Conservation (phyloP, 352 stramenopile genomes). For the Pythium volutum region DNA sequence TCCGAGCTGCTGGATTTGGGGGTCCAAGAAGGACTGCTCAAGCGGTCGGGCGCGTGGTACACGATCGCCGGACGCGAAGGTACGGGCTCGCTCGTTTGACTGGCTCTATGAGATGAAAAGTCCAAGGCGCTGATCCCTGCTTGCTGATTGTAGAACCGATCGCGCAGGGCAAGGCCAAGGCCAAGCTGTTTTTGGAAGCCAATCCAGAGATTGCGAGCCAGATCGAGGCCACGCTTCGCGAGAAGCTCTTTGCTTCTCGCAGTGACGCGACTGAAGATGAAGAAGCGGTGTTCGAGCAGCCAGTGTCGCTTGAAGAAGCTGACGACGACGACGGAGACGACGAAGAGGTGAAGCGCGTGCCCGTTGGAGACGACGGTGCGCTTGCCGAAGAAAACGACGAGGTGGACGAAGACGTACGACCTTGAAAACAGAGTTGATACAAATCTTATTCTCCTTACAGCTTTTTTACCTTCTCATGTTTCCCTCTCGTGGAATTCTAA, state of each 20-base stretch:
- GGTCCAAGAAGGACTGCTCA: slow-evolving; percentile 67
- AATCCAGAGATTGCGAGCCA: slow-evolving; percentile 67
- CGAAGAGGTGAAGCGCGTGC: slow-evolving; percentile 16
- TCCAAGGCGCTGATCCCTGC: neutral
- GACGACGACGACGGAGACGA: slow-evolving; percentile 8
- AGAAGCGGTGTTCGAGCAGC: neutral
- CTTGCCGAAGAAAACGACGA: neutral
- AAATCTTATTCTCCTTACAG: neutral
- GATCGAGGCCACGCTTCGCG: slow-evolving; percentile 70
- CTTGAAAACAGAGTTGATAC: neutral
- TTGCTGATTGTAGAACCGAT: slow-evolving; percentile 57
- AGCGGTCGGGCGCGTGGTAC: slow-evolving; percentile 83
- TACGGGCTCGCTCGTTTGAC: slow-evolving; percentile 20
- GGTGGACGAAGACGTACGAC: neutral
- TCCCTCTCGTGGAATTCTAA: too few species aligned
- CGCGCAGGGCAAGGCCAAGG: slow-evolving; percentile 78
- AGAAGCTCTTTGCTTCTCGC: slow-evolving; percentile 48
- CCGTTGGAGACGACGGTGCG: slow-evolving; percentile 1
- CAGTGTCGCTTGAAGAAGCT: neutral
- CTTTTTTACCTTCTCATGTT: neutral
- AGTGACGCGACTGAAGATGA: slow-evolving; percentile 11
- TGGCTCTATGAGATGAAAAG: too few species aligned
- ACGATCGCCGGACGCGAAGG: slow-evolving; percentile 56
- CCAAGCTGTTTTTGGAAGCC: slow-evolving; percentile 75
- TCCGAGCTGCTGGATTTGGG: slow-evolving; percentile 83